These are phyloP conservation scores for Phytophthora macrochlamydospora DNA, from an alignment of 352 stramenopile genomes.

Conservation along the genomic window DNA sequence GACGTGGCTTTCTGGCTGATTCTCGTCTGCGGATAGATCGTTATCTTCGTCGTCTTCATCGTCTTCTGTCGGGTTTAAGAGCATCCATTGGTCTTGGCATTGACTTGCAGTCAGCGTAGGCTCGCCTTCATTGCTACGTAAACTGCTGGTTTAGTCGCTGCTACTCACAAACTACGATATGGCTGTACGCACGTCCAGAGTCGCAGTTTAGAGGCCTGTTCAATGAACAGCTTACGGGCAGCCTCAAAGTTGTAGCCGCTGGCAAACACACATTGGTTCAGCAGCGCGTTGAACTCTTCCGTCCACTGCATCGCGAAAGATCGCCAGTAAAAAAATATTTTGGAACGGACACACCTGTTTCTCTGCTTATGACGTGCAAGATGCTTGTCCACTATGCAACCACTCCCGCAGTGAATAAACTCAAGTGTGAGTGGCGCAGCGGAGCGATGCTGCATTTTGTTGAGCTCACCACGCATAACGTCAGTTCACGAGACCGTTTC, in stretches of 20 bases:
- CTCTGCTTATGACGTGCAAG: no score
- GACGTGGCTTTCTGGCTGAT: neutral
- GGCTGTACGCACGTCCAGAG: slow-evolving; percentile 42
- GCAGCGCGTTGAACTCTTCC: slow-evolving; percentile 54
- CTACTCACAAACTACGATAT: neutral
- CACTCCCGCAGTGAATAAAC: no score
- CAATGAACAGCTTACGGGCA: slow-evolving; percentile 43
- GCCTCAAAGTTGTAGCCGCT: slow-evolving; percentile 71
- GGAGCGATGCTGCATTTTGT: no score
- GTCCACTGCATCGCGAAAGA: slow-evolving; percentile 68
- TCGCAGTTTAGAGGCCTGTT: slow-evolving; percentile 44
- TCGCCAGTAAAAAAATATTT: neutral
- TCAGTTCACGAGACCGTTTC: no score
- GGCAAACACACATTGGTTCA: slow-evolving; percentile 83
- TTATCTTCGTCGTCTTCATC: slow-evolving; percentile 36
- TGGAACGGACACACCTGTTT: no score
- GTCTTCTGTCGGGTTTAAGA: slow-evolving; percentile 62
- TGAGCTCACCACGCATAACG: no score
- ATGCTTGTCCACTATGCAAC: no score
- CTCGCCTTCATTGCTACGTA: slow-evolving; percentile 16
- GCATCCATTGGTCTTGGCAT: slow-evolving; percentile 73
- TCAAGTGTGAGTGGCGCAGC: no score
- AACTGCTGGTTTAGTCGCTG: neutral
- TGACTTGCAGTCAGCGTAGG: slow-evolving; percentile 48
- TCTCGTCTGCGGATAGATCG: neutral